phyloP scores from a whole-genome alignment of 495 filamentous ascomycete species.

The Penicillium parvum region DNA sequence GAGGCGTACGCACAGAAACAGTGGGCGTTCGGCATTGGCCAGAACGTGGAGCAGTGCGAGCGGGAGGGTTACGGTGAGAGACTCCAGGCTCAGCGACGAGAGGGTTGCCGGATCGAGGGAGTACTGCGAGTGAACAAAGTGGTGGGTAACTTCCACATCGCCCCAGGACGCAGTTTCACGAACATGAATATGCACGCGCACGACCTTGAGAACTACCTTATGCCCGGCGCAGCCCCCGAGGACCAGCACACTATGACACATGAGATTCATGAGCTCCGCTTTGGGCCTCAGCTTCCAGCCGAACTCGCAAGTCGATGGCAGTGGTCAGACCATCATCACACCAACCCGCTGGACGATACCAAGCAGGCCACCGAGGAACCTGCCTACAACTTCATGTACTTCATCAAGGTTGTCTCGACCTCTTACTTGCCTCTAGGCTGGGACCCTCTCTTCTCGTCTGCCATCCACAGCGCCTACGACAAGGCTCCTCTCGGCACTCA shows the following conservation, averaged over 20 bases:
- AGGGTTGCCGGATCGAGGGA: conserved; percentile 94
- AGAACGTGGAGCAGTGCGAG: conserved; percentile 92
- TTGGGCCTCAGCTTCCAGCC: conserved; percentile 87
- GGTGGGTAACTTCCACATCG: conserved; percentile 97
- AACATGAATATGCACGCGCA: conserved; percentile 96
- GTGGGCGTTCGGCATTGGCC: conserved; percentile 91
- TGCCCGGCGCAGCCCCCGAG: conserved; percentile 45
- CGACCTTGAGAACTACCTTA: conserved; percentile 89
- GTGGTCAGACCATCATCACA: conserved; percentile 88
- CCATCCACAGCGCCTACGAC: conserved; percentile 48
- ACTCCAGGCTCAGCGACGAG: conserved; percentile 77
- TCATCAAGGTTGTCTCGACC: conserved; percentile 95
- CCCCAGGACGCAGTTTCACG: conserved; percentile 88
- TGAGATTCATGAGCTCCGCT: conserved; percentile 82
- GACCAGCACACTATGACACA: conserved; percentile 84
- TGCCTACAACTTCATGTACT: conserved; percentile 97
- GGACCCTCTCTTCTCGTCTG: conserved; percentile 48
- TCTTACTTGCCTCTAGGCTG: conserved; percentile 89
- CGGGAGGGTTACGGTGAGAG: conserved; percentile 88
- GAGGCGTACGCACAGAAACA: conserved; percentile 84
- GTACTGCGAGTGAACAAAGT: conserved; percentile 95
- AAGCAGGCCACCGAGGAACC: conserved; percentile 73
- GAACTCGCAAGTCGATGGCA: conserved; percentile 60
- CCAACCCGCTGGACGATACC: conserved; percentile 86
- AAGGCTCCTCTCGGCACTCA: conserved; percentile 59